Evolutionary conservation across 2,329 filamentous ascomycete genomes (phyloP).

Genomic region (Xylariaceae sp.): DNA sequence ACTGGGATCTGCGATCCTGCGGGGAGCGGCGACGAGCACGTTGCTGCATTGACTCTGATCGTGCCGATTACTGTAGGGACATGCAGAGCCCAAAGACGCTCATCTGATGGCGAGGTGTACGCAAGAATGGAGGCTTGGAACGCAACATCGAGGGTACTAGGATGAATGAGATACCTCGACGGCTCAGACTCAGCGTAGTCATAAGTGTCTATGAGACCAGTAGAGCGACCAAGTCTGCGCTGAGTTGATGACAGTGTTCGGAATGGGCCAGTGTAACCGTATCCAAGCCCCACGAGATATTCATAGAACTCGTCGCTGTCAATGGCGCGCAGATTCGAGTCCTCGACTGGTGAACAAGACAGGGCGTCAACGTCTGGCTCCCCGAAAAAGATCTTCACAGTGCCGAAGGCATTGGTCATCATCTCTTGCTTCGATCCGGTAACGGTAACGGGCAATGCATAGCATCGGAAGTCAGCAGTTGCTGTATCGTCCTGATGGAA

Average conservation of each 20-base stretch:
- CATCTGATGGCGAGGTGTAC: slow-evolving; percentile 14
- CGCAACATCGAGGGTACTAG: slow-evolving; percentile 13
- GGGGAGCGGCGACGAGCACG: background rate
- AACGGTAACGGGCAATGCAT: background rate
- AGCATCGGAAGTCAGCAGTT: slow-evolving; percentile 9
- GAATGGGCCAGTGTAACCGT: slow-evolving; percentile 15
- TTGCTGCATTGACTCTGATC: slow-evolving; percentile 8
- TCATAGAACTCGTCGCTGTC: slow-evolving; percentile 14
- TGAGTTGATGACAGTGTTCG: slow-evolving; percentile 1
- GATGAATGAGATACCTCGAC: slow-evolving; percentile 10
- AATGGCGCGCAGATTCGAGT: slow-evolving; percentile 2
- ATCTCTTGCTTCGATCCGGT: slow-evolving; percentile 10
- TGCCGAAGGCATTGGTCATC: slow-evolving; percentile 6
- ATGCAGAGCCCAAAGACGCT: slow-evolving; percentile 15
- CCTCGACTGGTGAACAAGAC: background rate
- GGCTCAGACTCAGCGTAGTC: slow-evolving; percentile 1
- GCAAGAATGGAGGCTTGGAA: slow-evolving; percentile 17
- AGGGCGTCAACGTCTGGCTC: background rate
- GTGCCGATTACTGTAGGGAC: slow-evolving; percentile 14
- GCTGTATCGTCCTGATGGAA: background rate
- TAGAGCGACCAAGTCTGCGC: slow-evolving; percentile 4
- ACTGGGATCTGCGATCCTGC: background rate
- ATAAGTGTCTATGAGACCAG: slow-evolving; percentile 4
- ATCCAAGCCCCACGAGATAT: slow-evolving; percentile 7
- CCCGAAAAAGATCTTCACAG: slow-evolving; percentile 8